Evolutionary conservation across 108 stramenopile genomes (phyloP), one percentile per base, ranked within the genome.

Genomic region (Parmales sp.): DNA sequence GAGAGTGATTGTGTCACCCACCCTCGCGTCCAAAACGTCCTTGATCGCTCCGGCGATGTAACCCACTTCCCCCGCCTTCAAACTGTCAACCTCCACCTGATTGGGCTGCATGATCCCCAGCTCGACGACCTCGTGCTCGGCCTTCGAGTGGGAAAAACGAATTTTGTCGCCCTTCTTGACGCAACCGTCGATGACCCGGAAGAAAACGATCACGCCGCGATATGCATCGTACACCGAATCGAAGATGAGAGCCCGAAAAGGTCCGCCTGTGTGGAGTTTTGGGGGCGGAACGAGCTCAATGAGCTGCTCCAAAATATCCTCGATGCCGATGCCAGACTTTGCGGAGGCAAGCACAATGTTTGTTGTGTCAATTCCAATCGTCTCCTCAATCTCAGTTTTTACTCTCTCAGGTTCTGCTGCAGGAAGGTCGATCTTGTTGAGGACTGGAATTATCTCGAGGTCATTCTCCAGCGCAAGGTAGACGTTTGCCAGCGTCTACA

Each of bases 391-490:
- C 80, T 97, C 93, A 26, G 82, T 71, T 11, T 78, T 80, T 19
- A 95, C 92, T 25, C 90, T 82, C 66, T 95, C 96, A 0, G 98
- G 95, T 72, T 99, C 98, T 5, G 98, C 96, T 0, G 94, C 92
- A 2, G 95, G 94, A 44, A 99, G 79, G 74, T 99, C 98, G 68
- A 99, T 96, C 75, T 99, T 99, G 72, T 96, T 99, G 67, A 99
- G 81, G 11, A 96, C 93, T 7, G 98, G 96, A 51, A 99, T 92
- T 54, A 99, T 93, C 70, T 97, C 93, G 51, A 99, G 79, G 78
- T 95, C 81, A 73, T 96, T 95, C 46, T 95, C 96, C 44, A 95
- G 79, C 2, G 98, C 98, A 48, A 96, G 75, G 72, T 96, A 95
- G 6, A 94, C 94, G 72, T 99, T 99, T 31, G 98, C 96, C 34